Conservation (phyloP, 768 basidiomycete species). For the Pleurotus eryngii region DNA sequence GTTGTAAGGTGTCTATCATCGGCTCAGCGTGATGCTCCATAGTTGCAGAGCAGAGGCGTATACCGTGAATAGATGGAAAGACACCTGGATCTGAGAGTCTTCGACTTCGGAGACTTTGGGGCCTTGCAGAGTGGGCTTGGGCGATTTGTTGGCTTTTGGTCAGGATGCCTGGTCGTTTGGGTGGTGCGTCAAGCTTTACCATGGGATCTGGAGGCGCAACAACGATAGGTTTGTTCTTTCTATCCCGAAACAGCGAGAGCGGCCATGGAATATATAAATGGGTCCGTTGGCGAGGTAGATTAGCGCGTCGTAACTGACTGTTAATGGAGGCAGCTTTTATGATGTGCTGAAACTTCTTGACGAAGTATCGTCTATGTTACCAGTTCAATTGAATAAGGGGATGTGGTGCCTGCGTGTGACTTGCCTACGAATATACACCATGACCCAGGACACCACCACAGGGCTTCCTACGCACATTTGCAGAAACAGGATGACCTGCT, state of each 20-base stretch:
- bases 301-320: constrained; percentile 3
- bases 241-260: not conserved
- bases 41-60: not conserved
- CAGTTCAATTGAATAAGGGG: not conserved
- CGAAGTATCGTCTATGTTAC: constrained; percentile 61
- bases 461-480: constrained; percentile 81
- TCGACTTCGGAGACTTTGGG: not conserved
- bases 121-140: not conserved
- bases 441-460: constrained; percentile 78
- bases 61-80: constrained; percentile 3
- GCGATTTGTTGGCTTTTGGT: constrained; percentile 3
- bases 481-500: constrained; percentile 67
- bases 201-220: not conserved
- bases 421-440: constrained; percentile 75
- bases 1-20: not conserved
- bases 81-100: constrained; percentile 5
- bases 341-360: constrained; percentile 61
- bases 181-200: constrained; percentile 1
- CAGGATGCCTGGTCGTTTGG: constrained; percentile 4
- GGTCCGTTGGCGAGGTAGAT: not conserved
- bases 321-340: constrained; percentile 22
- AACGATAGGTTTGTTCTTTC: not conserved
- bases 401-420: constrained; percentile 9
- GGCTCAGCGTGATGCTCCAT: not conserved
- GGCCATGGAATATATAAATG: not conserved